Evolutionary conservation across 331 rosid species (phyloP).

Genomic region (Spiraea crenata): DNA sequence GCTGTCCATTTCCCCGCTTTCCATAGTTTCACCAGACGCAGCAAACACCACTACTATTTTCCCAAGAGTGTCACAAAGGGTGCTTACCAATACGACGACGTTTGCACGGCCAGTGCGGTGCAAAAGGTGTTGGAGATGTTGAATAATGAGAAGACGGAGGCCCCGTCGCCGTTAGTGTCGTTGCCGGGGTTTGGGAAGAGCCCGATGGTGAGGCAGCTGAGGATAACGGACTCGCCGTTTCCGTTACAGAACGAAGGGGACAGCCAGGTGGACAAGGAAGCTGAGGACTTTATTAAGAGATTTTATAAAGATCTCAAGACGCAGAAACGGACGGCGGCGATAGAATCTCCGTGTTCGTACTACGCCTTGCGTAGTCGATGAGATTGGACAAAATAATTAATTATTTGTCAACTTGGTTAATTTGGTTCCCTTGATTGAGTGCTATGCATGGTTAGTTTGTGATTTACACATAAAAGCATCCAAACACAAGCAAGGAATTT

Average conservation of each 20-base stretch:
- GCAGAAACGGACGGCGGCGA: slow-evolving; percentile 39
- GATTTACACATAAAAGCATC: slow-evolving; percentile 13
- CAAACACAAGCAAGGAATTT: slow-evolving; percentile 16
- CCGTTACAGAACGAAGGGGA: slow-evolving; percentile 64
- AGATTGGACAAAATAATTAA: not conserved
- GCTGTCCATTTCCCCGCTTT: slow-evolving; percentile 31
- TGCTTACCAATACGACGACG: slow-evolving; percentile 45
- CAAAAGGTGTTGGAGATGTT: slow-evolving; percentile 65
- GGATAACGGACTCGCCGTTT: slow-evolving; percentile 82
- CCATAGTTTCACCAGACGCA: slow-evolving; percentile 34
- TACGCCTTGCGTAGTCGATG: slow-evolving; percentile 39
- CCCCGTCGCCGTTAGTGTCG: slow-evolving; percentile 60
- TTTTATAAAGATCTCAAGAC: slow-evolving; percentile 60
- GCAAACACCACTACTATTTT: slow-evolving; percentile 21
- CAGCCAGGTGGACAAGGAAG: slow-evolving; percentile 61
- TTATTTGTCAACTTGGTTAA: not conserved
- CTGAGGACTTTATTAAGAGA: slow-evolving; percentile 77
- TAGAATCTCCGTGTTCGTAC: slow-evolving; percentile 52
- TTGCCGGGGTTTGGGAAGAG: slow-evolving; percentile 79
- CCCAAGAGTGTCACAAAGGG: slow-evolving; percentile 6
- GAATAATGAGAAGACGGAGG: slow-evolving; percentile 35
- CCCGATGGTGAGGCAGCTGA: slow-evolving; percentile 56
- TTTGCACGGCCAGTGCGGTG: slow-evolving; percentile 38
- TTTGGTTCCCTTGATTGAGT: not conserved
- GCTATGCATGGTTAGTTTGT: slow-evolving; percentile 4